Evolutionary conservation across 441 rosid genomes (phyloP), one percentile per base, ranked within the genome.

Genomic region (Populus hybrid): DNA sequence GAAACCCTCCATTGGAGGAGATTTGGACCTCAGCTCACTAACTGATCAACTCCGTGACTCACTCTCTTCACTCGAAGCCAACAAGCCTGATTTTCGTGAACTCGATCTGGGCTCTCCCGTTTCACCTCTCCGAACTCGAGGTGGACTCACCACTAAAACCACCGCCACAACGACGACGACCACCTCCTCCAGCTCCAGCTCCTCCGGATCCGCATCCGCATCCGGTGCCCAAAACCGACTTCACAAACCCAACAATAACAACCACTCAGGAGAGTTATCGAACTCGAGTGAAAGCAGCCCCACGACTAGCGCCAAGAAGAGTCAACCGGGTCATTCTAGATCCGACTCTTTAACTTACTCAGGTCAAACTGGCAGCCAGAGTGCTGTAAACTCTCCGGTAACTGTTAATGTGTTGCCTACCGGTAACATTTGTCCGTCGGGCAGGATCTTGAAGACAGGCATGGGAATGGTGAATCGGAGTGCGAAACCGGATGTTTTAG

Each of bases 31-130:
- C 26, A 87, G 84, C 24, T 72, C 84, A 33, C 80, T 85, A 53
- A 64, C 89, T 65, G 83, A 86, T 79, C 87, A 86, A 35, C 83
- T 87, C 42, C 83, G 87, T 70, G 90, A 92, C 78, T 89, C 97
- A 3, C 76, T 87, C 14, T 81, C 76, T 84, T 86, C 88, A 4
- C 68, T 77, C 56, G 97, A 91, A 42, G 80, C 86, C 24, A 93
- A 94, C 87, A 94, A 96, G 87, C 99, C 98, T 11, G 98, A 95
- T 83, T 95, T 90, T 79, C 94, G 97, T n/a, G 97, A 95, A 74
- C 87, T 95, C 81, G 90, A 95, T 95, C 93, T 95, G 65, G 95
- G 97, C 64, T 95, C 98, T 7, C 99, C 99, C 10, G 97, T 91
- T 79, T 95, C 98, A 61, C 97, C 97, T 33, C 94, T 92, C 65